phyloP scores from a whole-genome alignment of 2,329 filamentous ascomycete species.

The Amesomyces nigricolor region DNA sequence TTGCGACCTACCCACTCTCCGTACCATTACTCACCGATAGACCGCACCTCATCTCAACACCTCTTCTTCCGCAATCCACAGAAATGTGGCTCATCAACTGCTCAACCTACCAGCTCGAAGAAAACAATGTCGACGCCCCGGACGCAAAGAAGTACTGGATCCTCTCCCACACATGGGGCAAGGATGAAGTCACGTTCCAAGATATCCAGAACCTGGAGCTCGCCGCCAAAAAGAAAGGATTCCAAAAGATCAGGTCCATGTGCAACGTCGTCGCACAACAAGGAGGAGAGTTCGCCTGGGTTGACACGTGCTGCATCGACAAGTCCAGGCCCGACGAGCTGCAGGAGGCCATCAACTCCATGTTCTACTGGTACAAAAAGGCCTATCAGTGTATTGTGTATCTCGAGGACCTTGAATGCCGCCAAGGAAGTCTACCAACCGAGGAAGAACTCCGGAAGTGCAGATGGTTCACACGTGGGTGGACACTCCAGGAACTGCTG shows the following conservation, averaged over 20 bases:
- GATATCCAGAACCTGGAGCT: background rate
- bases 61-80: no score
- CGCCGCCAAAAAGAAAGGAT: conserved; percentile 1
- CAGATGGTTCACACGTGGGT: conserved; percentile 4
- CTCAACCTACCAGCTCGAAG: background rate
- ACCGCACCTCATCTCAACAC: no score
- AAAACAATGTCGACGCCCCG: background rate
- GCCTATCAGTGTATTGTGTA: background rate
- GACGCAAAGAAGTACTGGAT: background rate
- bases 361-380: background rate
- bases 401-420: background rate
- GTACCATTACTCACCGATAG: no score
- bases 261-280: background rate
- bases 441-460: background rate
- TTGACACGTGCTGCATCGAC: conserved; percentile 3
- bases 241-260: background rate
- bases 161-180: conserved; percentile 2
- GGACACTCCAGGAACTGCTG: conserved; percentile 3
- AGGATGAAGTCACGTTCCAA: background rate
- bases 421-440: background rate
- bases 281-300: background rate
- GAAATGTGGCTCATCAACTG: conserved; percentile 11
- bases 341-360: background rate
- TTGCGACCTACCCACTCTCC: no score
- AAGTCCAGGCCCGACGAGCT: conserved; percentile 2